Conservation (phyloP, 441 rosid species). For the Croton setiger region DNA sequence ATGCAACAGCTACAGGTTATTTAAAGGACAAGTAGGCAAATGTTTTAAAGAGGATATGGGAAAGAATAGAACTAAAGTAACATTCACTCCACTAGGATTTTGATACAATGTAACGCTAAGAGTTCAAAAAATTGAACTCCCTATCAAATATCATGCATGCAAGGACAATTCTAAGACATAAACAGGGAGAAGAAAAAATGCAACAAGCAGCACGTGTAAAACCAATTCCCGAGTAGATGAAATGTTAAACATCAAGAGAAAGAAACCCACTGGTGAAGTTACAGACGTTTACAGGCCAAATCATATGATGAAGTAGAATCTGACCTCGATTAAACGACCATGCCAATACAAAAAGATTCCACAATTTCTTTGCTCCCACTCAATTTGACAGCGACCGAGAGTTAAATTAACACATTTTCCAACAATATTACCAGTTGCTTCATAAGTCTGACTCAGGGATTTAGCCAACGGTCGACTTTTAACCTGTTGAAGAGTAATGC, state of each 20-base stretch:
- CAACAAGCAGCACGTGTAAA: not conserved
- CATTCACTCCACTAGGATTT: not conserved
- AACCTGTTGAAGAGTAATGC: slow-evolving; percentile 23
- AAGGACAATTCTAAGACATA: not conserved
- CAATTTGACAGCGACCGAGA: slow-evolving; percentile 36
- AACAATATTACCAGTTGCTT: slow-evolving; percentile 21
- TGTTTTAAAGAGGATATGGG: not conserved
- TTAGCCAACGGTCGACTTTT: slow-evolving; percentile 32
- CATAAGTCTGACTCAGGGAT: slow-evolving; percentile 26
- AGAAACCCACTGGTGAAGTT: not conserved
- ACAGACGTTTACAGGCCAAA: not conserved
- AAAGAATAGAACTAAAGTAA: not conserved
- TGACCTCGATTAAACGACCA: slow-evolving; percentile 39
- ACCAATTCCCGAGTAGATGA: not conserved
- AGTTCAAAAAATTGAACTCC: not conserved
- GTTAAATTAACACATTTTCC: slow-evolving; percentile 29
- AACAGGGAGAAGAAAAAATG: not conserved
- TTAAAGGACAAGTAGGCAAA: not conserved
- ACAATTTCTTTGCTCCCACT: slow-evolving; percentile 36
- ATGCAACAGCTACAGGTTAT: too few species aligned
- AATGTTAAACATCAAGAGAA: not conserved
- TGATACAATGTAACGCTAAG: not conserved
- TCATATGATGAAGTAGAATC: slow-evolving; percentile 1
- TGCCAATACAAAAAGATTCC: slow-evolving; percentile 40
- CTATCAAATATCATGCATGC: slow-evolving; percentile 2